Conservation (phyloP, 2,329 filamentous ascomycete genomes). For the Diaporthe caulivora region DNA sequence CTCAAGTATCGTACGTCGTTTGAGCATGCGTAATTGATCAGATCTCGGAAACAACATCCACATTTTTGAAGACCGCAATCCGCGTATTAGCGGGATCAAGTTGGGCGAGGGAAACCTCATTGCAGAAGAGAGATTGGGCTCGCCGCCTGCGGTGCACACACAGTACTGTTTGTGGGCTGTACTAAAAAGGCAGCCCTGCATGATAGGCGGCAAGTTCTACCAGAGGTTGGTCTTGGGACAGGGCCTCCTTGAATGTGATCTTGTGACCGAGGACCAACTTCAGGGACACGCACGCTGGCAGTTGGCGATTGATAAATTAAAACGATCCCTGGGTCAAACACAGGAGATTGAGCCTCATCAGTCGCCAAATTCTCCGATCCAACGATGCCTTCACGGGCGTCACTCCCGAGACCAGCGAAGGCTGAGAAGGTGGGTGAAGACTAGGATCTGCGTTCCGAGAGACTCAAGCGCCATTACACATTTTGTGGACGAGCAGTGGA, state of each 20-base stretch:
- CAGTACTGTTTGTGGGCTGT: background rate
- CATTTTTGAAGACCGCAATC: conserved; percentile 8
- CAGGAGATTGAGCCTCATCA: conserved; percentile 28
- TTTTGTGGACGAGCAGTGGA: conserved; percentile 32
- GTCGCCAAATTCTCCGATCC: conserved; percentile 24
- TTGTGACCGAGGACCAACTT: background rate
- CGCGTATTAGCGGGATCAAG: background rate
- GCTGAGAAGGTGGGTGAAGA: conserved; percentile 13
- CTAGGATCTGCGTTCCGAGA: conserved; percentile 25
- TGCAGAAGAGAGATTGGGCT: background rate
- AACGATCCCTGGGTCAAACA: conserved; percentile 23
- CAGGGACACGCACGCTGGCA: conserved; percentile 8
- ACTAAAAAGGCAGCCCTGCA: background rate
- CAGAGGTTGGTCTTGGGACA: conserved; percentile 12
- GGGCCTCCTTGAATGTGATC: conserved; percentile 13
- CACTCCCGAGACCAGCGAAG: conserved; percentile 22
- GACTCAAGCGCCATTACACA: conserved; percentile 25
- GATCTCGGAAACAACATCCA: conserved; percentile 22
- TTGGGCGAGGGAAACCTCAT: background rate
- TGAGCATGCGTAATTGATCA: conserved; percentile 19
- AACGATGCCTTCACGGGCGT: conserved; percentile 21
- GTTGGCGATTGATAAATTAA: conserved; percentile 20
- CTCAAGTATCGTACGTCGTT: conserved; percentile 26
- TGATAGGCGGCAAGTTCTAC: background rate
- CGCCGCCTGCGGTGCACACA: background rate